Evolutionary conservation across 257 asterid genomes (phyloP).

Genomic region (Primulina huaijiensis): DNA sequence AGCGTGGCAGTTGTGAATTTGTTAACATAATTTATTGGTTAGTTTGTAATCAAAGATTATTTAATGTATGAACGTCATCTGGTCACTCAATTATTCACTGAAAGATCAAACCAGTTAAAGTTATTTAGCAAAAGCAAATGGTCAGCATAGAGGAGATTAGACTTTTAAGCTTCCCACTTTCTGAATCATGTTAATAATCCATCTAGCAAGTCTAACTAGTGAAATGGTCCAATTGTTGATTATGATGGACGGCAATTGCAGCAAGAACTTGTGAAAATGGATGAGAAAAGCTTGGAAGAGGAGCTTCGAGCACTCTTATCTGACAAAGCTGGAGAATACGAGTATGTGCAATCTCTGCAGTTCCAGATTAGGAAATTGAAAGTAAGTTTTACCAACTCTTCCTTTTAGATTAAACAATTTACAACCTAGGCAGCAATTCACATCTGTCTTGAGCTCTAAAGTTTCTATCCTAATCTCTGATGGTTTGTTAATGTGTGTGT

Average conservation of each 20-base stretch:
- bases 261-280: constrained; percentile 64
- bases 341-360: constrained; percentile 67
- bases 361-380: constrained; percentile 62
- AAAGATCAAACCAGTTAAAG: constrained; percentile 6
- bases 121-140: not conserved
- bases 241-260: constrained; percentile 37
- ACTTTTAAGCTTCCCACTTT: constrained; percentile 5
- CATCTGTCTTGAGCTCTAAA: not conserved
- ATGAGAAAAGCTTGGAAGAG: constrained; percentile 49
- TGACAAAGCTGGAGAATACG: constrained; percentile 70
- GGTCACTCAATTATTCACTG: too few species aligned
- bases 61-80: too few species aligned
- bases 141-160: constrained; percentile 11
- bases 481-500: not conserved
- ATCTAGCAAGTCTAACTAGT: not conserved
- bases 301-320: constrained; percentile 70
- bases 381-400: constrained; percentile 38
- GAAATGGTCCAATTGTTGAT: constrained; percentile 12
- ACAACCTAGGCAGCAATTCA: constrained; percentile 6
- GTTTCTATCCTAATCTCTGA: constrained; percentile 3
- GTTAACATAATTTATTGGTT: not conserved
- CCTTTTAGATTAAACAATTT: constrained; percentile 12
- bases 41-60: too few species aligned
- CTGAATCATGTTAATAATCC: constrained; percentile 14
- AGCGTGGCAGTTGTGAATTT: not conserved